phyloP scores from a whole-genome alignment of 805 yeast genomes.

The Metschnikowia santaceciliae region DNA sequence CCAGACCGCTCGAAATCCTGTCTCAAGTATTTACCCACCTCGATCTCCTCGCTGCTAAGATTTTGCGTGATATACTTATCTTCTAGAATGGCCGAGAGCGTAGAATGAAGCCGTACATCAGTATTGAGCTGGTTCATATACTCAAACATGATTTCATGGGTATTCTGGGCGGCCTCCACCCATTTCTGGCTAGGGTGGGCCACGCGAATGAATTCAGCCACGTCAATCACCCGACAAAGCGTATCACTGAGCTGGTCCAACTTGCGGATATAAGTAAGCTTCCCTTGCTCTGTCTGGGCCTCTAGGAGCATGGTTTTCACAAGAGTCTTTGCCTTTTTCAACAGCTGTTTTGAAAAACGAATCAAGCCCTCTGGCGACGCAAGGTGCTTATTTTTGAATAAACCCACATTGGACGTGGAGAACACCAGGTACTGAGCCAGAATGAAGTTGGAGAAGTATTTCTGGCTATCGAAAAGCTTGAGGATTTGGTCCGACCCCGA shows the following conservation, averaged over 20 bases:
- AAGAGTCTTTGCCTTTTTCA: conserved; percentile 60
- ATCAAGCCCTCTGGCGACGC: conserved; percentile 66
- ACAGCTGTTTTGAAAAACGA: conserved; percentile 61
- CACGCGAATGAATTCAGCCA: conserved; percentile 87
- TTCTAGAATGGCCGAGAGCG: conserved; percentile 53
- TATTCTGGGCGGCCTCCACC: conserved; percentile 76
- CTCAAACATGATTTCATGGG: conserved; percentile 86
- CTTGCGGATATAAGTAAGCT: conserved; percentile 48
- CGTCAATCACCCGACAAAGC: conserved; percentile 87
- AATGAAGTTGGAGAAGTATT: conserved; percentile 53
- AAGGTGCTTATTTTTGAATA: conserved; percentile 71
- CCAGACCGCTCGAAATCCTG: conserved; percentile 91
- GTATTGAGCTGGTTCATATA: conserved; percentile 93
- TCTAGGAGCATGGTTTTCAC: conserved; percentile 50
- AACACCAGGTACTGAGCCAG: conserved; percentile 18
- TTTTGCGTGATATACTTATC: conserved; percentile 17
- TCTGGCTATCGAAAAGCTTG: conserved; percentile 58
- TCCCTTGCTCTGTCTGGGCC: conserved; percentile 40
- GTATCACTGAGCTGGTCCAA: conserved; percentile 85
- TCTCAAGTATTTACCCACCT: conserved; percentile 75
- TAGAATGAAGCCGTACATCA: conserved; percentile 62
- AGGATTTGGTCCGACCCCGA: conserved; percentile 30
- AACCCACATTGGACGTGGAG: conserved; percentile 30
- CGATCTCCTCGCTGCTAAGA: conserved; percentile 69
- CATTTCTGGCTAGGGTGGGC: conserved; percentile 75